Base-by-base conservation (phyloP, 345 rosid species). In the Hibiscus mutabilis region DNA sequence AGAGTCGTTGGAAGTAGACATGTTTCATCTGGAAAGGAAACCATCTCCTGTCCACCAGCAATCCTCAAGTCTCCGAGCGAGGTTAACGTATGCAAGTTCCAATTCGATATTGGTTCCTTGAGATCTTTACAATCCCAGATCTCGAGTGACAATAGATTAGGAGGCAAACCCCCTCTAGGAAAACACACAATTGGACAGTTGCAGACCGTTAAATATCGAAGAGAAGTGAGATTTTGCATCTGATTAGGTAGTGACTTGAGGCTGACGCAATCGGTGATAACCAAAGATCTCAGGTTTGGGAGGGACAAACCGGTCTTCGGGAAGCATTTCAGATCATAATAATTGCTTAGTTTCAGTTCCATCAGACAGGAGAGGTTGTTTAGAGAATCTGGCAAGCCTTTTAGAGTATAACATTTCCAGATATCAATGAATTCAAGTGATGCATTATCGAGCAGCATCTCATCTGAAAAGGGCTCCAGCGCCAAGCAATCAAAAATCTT, bases 111-210 rank as follows among this genome's bases (percentile, higher is more conserved):
- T n/a, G 60, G 47, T 55, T 70, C 25, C 62, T 64, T 40, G 6
- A 78, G 22, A 16, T 55, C 3, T 24, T 56, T 12, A 40, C 75
- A 74, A 40, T 70, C 74, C 66, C 60, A 58, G 16, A 74, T 58
- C 25, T 24, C 65, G 27, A 74, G 70, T 9, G 60, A 37, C 33
- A 33, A 55, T 42, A 78, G 53, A 35, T 71, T 66, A 2, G 70
- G 75, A 14, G 78, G 81, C 40, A 74, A 44, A 59, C 53, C 75
- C 13, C 35, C 75, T 16, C 51, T 51, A 16, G 77, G 77, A 49
- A 69, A 74, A 27, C 72, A 63, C 8, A 31, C 10, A 16, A 73
- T 60, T 3, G 62, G 68, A 10, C 77, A 78, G 5, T 57, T 7
- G 49, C 21, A 69, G 18, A 78, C 2, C 15, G 42, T 24, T 13